Base-by-base conservation (phyloP, 352 stramenopile species). In the Pythium aristosporum region DNA sequence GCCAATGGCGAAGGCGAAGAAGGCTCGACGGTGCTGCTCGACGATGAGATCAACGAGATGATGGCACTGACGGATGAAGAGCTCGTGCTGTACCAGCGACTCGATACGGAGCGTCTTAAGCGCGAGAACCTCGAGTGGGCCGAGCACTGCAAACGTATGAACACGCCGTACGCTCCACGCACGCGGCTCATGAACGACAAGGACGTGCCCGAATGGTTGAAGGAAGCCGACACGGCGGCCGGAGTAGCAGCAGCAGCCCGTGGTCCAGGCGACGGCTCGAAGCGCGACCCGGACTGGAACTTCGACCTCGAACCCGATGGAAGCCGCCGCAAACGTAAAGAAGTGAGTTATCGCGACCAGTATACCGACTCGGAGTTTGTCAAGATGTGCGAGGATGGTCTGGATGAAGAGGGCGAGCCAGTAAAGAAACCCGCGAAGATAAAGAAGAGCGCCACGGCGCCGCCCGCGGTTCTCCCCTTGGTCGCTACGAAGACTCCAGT, bases 31-130 rank as follows among this genome's bases (percentile, higher is more conserved):
- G 82, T 96, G 42, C 61, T 94, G 18, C 25, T 88, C 37, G 86
- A 96, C 52, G 87, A 96, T 60, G 85, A 96, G 64, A 89, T 96
- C 44, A 96, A 96, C 64, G 84, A 87, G 58, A 93, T 96, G 80
- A 96, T 96, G 87, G 87, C 87, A n/a, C 65, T 96, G 21, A 96
- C 87, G 0, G 85, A 94, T 10, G 86, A 91, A 50, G 87, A 96
- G 52, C 71, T 94, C 23, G 75, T 76, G 23, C 62, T 94, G 65
- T 96, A 96, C 62, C 83, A 96, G 41, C 67, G 75, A 18, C 39
- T 96, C 15, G 87, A 96, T 39, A 65, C 61, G 4, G 83, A 94
- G 48, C 83, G 87, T 16, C 71, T 80, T 18, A 59, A 69, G 12
- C 81, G 82, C 8, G 84, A 93, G 69, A 72, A 77, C 28, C 75